phyloP scores from a whole-genome alignment of 306 rosid genomes.

The Ormosia emarginata region DNA sequence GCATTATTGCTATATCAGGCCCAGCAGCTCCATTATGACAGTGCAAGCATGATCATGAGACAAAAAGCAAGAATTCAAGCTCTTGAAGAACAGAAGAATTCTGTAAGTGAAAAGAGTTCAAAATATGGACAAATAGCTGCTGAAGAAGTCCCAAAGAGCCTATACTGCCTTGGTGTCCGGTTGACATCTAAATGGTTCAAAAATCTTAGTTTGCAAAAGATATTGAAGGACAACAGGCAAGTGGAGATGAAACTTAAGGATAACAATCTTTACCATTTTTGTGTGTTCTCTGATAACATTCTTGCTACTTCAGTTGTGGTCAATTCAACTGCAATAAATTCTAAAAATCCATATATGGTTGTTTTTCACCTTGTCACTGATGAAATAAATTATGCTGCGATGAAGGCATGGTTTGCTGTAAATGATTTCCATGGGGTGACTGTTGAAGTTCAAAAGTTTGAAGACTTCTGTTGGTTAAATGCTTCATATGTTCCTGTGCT shows the following conservation, averaged over 20 bases:
- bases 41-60: constrained; percentile 89
- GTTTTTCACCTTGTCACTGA: constrained; percentile 89
- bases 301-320: constrained; percentile 88
- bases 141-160: constrained; percentile 85
- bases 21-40: constrained; percentile 87
- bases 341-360: constrained; percentile 57
- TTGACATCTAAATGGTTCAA: constrained; percentile 78
- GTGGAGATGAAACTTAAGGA: constrained; percentile 65
- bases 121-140: constrained; percentile 94
- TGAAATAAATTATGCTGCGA: constrained; percentile 74
- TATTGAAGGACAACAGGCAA: constrained; percentile 52
- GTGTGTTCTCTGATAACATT: constrained; percentile 84
- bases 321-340: constrained; percentile 73
- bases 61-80: constrained; percentile 77
- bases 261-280: constrained; percentile 65
- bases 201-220: constrained; percentile 49
- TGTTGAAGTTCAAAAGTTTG: constrained; percentile 79
- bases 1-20: constrained; percentile 75
- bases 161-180: constrained; percentile 80
- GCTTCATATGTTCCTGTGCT: constrained; percentile 94
- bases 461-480: constrained; percentile 77
- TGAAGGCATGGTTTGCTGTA: constrained; percentile 88
- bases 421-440: constrained; percentile 63
- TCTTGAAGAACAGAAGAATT: constrained; percentile 77
- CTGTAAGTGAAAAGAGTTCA: constrained; percentile 76